Evolutionary conservation across 306 rosid genomes (phyloP), one percentile per base, ranked within the genome.

Genomic region (Lathyrus tuberosus): DNA sequence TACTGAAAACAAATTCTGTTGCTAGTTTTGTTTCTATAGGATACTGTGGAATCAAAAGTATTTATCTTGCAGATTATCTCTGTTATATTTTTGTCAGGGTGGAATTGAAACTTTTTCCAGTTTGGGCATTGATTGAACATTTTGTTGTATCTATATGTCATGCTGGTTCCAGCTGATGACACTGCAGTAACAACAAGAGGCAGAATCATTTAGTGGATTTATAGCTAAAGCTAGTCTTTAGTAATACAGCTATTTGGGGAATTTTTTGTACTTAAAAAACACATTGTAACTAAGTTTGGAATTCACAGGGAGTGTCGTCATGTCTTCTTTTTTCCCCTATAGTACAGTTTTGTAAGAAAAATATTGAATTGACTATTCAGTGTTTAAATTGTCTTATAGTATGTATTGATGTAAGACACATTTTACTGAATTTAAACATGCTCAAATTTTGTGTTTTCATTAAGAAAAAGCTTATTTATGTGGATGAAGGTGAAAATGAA

Each of bases 41-140:
- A 65, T 31, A 22, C 31, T 28, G 66, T 67, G 18, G 63, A 53
- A 33, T 54, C 69, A 67, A 61, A 20, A 54, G 8, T 54, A 67
- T 79, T 75, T 75, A 76, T 72, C 5, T 79, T 72, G 87, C 80
- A 62, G 52, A n/a, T 58, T 41, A 18, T 44, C 6, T 13, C 5
- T 35, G 26, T 18, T 40, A 17, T 61, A 58, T 44, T 9, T 72
- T 79, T 80, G 58, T 79, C 84, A 83, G 87, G 87, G 80, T 69
- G 87, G 80, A 77, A 70, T 83, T 76, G 87, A 83, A 74, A 82
- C 87, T 58, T 83, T 48, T 80, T 83, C 82, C 57, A 83, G 84
- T 77, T 73, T 83, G 87, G 87, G 87, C 80, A 83, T 83, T 77
- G 87, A 83, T 80, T 83, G 87, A 80, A 73, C 79, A 72, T 68